Conservation (phyloP, 768 basidiomycete species). For the Roridomyces roridus region DNA sequence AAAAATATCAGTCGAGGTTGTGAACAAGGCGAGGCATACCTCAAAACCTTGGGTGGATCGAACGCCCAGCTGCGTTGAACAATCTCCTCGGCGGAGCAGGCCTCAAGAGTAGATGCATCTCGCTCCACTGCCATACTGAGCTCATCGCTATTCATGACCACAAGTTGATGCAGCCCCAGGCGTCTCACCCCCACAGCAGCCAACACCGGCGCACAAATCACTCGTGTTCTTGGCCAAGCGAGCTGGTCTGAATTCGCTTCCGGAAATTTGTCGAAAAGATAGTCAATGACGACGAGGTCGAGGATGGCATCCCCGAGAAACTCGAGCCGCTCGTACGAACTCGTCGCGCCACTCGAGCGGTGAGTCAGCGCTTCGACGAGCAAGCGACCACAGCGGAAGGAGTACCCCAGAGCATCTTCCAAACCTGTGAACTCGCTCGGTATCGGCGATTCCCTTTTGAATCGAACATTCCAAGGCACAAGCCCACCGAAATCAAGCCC, state of each 20-base stretch:
- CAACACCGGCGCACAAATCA: conserved; percentile 77
- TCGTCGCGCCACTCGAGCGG: conserved; percentile 63
- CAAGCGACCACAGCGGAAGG: conserved; percentile 65
- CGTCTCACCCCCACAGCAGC: conserved; percentile 70
- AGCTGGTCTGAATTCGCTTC: conserved; percentile 78
- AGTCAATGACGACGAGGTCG: conserved; percentile 73
- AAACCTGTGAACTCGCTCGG: conserved; percentile 58
- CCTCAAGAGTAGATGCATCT: conserved; percentile 65
- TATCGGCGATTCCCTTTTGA: conserved; percentile 42
- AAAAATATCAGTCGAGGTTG: background rate
- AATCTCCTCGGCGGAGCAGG: conserved; percentile 62
- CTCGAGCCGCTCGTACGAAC: conserved; percentile 86
- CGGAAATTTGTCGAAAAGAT: conserved; percentile 75
- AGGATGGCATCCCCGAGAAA: conserved; percentile 87
- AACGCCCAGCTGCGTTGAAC: conserved; percentile 78
- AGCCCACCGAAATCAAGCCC: conserved; percentile 77
- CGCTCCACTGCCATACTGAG: conserved; percentile 68
- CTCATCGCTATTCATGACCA: conserved; percentile 73
- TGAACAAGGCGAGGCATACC: background rate
- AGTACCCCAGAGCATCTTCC: conserved; percentile 72
- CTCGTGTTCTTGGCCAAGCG: conserved; percentile 70
- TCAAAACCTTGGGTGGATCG: conserved; percentile 79
- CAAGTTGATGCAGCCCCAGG: conserved; percentile 69
- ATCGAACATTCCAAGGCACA: conserved; percentile 71
- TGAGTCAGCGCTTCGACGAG: conserved; percentile 86